Evolutionary conservation across 768 basidiomycete species (phyloP).

Genomic region (button mushroom (Agaricus bisporus)): DNA sequence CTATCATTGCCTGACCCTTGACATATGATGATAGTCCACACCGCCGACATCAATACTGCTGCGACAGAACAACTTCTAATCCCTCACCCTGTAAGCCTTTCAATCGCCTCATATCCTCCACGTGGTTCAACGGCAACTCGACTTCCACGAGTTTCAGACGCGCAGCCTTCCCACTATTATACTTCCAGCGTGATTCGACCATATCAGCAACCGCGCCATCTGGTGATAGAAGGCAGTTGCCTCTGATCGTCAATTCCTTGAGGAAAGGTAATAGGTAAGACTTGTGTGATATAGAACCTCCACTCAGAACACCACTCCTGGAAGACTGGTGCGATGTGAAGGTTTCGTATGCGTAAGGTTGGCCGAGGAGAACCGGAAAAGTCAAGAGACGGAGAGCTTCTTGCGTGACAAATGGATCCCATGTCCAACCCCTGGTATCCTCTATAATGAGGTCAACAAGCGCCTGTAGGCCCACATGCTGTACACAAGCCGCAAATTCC

Average conservation of each 20-base stretch:
- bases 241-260: constrained; percentile 22
- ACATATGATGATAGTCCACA: neutral
- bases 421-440: constrained; percentile 28
- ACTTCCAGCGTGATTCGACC: constrained; percentile 30
- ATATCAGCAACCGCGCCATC: constrained; percentile 28
- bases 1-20: neutral
- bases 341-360: neutral
- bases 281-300: neutral
- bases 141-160: constrained; percentile 24
- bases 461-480: constrained; percentile 19
- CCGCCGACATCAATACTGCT: constrained; percentile 7
- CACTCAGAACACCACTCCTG: neutral
- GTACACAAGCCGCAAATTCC: constrained; percentile 24
- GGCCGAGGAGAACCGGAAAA: constrained; percentile 3
- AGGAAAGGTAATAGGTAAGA: constrained; percentile 21
- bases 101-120: constrained; percentile 22
- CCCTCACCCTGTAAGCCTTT: constrained; percentile 26
- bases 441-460: constrained; percentile 26
- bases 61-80: constrained; percentile 20
- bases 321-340: constrained; percentile 1
- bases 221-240: constrained; percentile 22
- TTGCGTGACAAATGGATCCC: constrained; percentile 26
- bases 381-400: constrained; percentile 23
- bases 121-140: constrained; percentile 25
- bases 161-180: constrained; percentile 14